phyloP scores from a whole-genome alignment of 1,139 yeast species.

The Debaryomyces sp. region DNA sequence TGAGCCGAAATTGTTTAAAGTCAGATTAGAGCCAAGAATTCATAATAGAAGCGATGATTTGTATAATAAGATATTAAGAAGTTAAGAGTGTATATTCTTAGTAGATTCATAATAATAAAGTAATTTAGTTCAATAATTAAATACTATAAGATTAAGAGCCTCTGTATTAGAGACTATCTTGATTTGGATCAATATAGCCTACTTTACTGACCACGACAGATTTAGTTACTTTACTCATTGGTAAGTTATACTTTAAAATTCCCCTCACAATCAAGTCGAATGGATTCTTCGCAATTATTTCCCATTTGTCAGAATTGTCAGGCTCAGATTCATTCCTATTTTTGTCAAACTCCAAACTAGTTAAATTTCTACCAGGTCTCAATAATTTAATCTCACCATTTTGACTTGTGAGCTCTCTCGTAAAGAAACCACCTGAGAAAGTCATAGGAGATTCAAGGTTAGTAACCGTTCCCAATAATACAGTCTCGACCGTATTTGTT shows the following conservation, averaged over 20 bases:
- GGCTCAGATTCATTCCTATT: slow-evolving; percentile 22
- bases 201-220: slow-evolving; percentile 67
- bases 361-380: slow-evolving; percentile 72
- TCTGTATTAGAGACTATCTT: not conserved
- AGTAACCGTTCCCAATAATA: slow-evolving; percentile 71
- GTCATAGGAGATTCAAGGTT: slow-evolving; percentile 71
- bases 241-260: slow-evolving; percentile 72
- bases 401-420: slow-evolving; percentile 57
- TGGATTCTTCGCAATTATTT: slow-evolving; percentile 72
- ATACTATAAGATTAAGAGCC: not conserved
- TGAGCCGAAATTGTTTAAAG: slow-evolving; percentile 53
- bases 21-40: slow-evolving; percentile 30
- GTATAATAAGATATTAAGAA: slow-evolving; percentile 17
- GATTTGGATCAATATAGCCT: slow-evolving; percentile 58
- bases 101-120: not conserved
- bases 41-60: slow-evolving; percentile 24
- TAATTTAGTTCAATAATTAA: not conserved
- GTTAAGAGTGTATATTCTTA: not conserved
- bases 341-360: slow-evolving; percentile 25
- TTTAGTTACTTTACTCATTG: slow-evolving; percentile 57
- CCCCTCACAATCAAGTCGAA: slow-evolving; percentile 88
- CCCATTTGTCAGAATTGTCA: slow-evolving; percentile 69
- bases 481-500: slow-evolving; percentile 54
- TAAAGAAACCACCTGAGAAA: slow-evolving; percentile 80
- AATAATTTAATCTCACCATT: slow-evolving; percentile 71